Percentiles rank a stretch among this genome's conserved stretches.
Conservation (phyloP, 2,329 filamentous ascomycete species). For the Botryotinia convoluta region DNA sequence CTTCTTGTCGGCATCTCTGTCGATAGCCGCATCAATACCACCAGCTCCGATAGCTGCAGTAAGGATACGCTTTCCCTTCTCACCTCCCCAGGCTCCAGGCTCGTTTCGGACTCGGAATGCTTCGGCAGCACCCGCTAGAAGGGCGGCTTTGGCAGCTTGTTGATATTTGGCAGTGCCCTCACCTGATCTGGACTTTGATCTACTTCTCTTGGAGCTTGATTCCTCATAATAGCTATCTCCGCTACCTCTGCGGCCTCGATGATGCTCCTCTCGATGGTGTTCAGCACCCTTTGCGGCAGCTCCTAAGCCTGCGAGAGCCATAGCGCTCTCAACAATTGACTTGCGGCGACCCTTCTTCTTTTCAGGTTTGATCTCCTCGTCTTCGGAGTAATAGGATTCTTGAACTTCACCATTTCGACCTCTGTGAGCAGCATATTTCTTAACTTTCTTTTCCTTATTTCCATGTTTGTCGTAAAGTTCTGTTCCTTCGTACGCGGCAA, state of each 20-base stretch:
- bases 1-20: conserved; percentile 64
- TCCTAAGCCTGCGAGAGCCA: conserved; percentile 60
- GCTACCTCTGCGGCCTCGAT: conserved; percentile 41
- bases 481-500: conserved; percentile 62
- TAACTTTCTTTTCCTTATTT: conserved; percentile 44
- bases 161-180: conserved; percentile 62
- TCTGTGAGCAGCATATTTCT: conserved; percentile 52
- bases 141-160: conserved; percentile 86
- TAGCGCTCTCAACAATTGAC: conserved; percentile 61
- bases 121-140: conserved; percentile 86
- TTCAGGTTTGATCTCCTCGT: conserved; percentile 49
- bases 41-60: conserved; percentile 85
- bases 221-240: conserved; percentile 44
- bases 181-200: conserved; percentile 50
- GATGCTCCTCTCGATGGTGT: background rate
- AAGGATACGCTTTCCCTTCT: conserved; percentile 86
- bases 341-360: conserved; percentile 55
- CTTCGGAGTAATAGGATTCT: conserved; percentile 57
- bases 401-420: conserved; percentile 51
- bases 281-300: conserved; percentile 50
- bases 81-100: conserved; percentile 83
- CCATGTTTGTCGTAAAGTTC: conserved; percentile 59
- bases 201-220: conserved; percentile 52
- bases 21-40: conserved; percentile 74
- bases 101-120: conserved; percentile 89